Percentiles rank a stretch among this genome's conserved stretches.
These are phyloP conservation scores for Starmera stellimalicola DNA, from an alignment of 1,139 yeast genomes.

Conservation along the genomic window DNA sequence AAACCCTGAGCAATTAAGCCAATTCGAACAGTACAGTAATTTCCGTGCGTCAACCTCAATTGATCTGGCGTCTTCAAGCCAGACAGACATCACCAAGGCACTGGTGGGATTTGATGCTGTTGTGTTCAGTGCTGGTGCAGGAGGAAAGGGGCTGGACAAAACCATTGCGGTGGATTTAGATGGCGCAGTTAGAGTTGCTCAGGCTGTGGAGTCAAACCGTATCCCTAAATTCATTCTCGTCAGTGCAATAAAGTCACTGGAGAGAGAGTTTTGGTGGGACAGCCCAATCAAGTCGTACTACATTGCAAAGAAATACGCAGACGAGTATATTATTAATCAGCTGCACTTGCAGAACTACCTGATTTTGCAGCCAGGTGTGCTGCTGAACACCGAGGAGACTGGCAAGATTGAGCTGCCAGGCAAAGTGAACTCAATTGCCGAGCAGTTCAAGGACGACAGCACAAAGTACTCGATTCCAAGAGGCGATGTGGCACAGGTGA, in stretches of 20 bases:
- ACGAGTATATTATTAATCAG: slow-evolving; percentile 35
- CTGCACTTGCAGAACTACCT: slow-evolving; percentile 45
- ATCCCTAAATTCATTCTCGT: slow-evolving; percentile 42
- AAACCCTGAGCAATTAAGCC: slow-evolving; percentile 32
- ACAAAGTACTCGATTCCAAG: slow-evolving; percentile 11
- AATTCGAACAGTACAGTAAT: slow-evolving; percentile 26
- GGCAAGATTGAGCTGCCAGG: slow-evolving; percentile 26
- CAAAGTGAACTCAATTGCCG: slow-evolving; percentile 7
- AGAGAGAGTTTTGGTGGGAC: slow-evolving; percentile 33
- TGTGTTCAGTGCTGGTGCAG: slow-evolving; percentile 57
- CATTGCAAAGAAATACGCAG: slow-evolving; percentile 50
- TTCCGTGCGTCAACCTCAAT: slow-evolving; percentile 30
- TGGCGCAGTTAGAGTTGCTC: slow-evolving; percentile 50
- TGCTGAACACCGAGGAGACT: slow-evolving; percentile 30
- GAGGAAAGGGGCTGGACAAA: slow-evolving; percentile 38
- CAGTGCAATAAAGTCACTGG: slow-evolving; percentile 47
- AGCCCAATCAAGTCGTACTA: slow-evolving; percentile 31
- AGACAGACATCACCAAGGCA: slow-evolving; percentile 26
- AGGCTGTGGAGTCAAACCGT: slow-evolving; percentile 40
- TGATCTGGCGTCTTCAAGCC: slow-evolving; percentile 28
- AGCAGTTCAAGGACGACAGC: slow-evolving; percentile 1
- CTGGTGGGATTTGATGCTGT: slow-evolving; percentile 46
- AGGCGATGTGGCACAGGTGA: slow-evolving; percentile 4
- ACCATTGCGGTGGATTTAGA: slow-evolving; percentile 51
- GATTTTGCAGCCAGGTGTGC: slow-evolving; percentile 39